Base-by-base conservation (phyloP, 306 rosid genomes). In the Trichosanthes cucumerina region DNA sequence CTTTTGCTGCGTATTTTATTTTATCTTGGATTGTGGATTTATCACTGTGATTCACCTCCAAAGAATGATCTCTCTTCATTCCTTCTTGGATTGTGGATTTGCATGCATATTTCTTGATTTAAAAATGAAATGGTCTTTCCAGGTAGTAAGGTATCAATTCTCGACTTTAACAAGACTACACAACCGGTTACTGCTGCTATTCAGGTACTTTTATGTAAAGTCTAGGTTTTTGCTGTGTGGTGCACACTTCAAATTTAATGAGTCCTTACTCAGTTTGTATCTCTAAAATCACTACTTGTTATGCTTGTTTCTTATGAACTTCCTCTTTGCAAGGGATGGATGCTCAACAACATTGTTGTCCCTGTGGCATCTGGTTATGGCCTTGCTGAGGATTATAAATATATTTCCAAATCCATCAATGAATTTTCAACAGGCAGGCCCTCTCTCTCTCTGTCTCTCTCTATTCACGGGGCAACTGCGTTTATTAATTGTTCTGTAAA, bases 291-390 rank as follows among this genome's bases (percentile, higher is more conserved):
- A 28, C 34, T 11, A 15, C 21, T 33, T 54, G 0, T 38, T 36
- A 41, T 36, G 53, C 14, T 34, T 39, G 62, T 62, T 79, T 84
- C 63, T 41, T 14, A n/a, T 21, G 53, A 80, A 26, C 65, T 14
- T 79, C 41, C 36, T 69, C 69, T 81, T 53, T 80, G 62, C 81
- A 80, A 92, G 99, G 99, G 88, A 82, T 88, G 93, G 92, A 86
- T 90, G 91, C 86, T 92, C 80, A 92, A 93, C 88, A 92, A 87
- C 84, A 75, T 91, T 50, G 96, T 96, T 53, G 93, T 91, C 65
- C 97, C 97, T 3, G 91, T 86, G 82, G 97, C 98, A 60, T 80
- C 98, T 84, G 86, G 80, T 41, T 90, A 90, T 85, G 98, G 92
- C 80, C 93, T 92, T 63, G 87, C 88, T 3, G 92, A 90, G 79